phyloP scores from a whole-genome alignment of 768 basidiomycete species.

The Lactifluus piperatus region DNA sequence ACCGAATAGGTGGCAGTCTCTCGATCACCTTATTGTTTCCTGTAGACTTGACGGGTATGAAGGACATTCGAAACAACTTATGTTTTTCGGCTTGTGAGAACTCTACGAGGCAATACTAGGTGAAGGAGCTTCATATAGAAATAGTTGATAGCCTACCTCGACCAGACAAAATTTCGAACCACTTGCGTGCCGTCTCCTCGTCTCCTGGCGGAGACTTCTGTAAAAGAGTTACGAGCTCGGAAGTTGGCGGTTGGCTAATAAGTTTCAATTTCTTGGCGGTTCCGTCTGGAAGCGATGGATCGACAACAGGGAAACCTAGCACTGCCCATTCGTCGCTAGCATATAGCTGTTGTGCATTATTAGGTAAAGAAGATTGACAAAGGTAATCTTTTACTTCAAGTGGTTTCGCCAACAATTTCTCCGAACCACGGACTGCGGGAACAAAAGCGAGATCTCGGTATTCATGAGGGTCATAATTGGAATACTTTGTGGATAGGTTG shows the following conservation, averaged over 20 bases:
- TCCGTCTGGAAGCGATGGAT: conserved; percentile 43
- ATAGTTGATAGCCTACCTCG: conserved; percentile 37
- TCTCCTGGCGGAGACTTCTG: conserved; percentile 50
- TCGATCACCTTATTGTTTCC: conserved; percentile 21
- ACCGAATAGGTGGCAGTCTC: conserved; percentile 48
- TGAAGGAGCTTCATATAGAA: background rate
- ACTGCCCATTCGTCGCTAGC: conserved; percentile 54
- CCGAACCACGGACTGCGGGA: conserved; percentile 53
- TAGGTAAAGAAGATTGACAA: background rate
- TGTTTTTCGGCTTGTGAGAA: conserved; percentile 50
- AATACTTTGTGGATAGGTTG: conserved; percentile 54
- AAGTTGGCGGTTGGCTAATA: conserved; percentile 55
- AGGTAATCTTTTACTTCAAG: conserved; percentile 42
- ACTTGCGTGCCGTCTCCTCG: conserved; percentile 44
- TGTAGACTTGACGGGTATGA: conserved; percentile 53
- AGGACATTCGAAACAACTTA: conserved; percentile 44
- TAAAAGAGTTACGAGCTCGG: conserved; percentile 50
- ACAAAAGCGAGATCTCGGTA: conserved; percentile 65
- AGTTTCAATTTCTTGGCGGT: conserved; percentile 59
- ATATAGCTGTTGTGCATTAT: conserved; percentile 49
- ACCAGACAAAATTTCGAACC: conserved; percentile 62
- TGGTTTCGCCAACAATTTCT: conserved; percentile 49
- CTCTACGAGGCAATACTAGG: conserved; percentile 32
- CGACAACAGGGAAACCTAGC: conserved; percentile 70
- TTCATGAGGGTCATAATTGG: conserved; percentile 44